These are phyloP conservation scores for Trypanosomatidae sp. DNA, from an alignment of 208 protist species.

Conservation along the genomic window DNA sequence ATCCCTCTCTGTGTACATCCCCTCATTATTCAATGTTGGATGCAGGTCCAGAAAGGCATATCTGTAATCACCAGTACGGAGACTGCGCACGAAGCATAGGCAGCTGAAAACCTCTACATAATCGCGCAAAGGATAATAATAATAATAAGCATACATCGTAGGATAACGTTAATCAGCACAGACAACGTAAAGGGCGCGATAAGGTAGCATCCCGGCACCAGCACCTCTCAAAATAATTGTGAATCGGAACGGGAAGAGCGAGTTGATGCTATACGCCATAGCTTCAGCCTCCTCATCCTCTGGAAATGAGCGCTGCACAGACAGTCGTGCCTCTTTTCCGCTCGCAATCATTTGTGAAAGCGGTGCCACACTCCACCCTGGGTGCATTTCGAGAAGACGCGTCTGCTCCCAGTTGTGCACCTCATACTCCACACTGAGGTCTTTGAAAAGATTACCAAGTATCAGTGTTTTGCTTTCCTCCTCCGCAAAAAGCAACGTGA, in stretches of 20 bases:
- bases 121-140: neutral
- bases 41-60: neutral
- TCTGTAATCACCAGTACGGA: neutral
- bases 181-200: conserved; percentile 22
- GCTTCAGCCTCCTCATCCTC: neutral
- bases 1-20: neutral
- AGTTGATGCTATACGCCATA: neutral
- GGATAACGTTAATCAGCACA: conserved; percentile 11
- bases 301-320: conserved; percentile 7
- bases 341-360: conserved; percentile 5
- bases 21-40: conserved; percentile 1
- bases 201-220: neutral
- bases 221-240: conserved; percentile 26
- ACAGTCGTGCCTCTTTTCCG: conserved; percentile 16
- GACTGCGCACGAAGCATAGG: neutral
- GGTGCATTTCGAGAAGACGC: conserved; percentile 3
- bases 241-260: conserved; percentile 27
- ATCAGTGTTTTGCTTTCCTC: conserved; percentile 24
- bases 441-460: conserved; percentile 23
- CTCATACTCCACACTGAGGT: conserved; percentile 17
- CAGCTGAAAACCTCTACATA: neutral
- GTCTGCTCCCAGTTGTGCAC: conserved; percentile 31
- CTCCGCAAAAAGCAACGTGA: conserved; percentile 20
- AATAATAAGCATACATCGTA: neutral
- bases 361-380: conserved; percentile 16